phyloP scores from a whole-genome alignment of 331 rosid genomes.

The Quercus phellos region DNA sequence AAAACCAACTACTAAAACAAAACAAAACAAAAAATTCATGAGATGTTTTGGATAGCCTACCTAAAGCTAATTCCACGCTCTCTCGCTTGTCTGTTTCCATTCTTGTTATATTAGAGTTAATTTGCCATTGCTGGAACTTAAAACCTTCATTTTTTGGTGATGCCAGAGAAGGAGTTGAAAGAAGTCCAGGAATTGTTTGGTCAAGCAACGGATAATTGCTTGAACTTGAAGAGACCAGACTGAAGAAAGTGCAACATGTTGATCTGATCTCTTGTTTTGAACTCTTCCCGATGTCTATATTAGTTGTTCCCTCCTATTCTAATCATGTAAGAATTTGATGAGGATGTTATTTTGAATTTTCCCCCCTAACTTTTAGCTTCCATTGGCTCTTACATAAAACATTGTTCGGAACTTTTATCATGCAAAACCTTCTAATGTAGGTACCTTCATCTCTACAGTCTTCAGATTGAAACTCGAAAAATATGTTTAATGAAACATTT shows the following conservation, averaged over 20 bases:
- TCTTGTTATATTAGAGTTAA: background rate
- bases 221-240: constrained; percentile 80
- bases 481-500: background rate
- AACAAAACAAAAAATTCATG: too few species aligned
- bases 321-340: background rate
- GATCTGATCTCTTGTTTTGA: background rate
- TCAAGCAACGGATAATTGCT: constrained; percentile 77
- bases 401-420: background rate
- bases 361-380: background rate
- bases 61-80: background rate
- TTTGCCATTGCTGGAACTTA: background rate
- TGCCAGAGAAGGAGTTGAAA: constrained; percentile 64
- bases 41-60: too few species aligned
- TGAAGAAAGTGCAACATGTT: constrained; percentile 5
- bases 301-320: too few species aligned
- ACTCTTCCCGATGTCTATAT: too few species aligned
- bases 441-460: background rate
- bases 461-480: background rate
- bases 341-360: background rate
- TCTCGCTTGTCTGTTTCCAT: background rate
- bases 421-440: background rate
- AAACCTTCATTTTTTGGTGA: constrained; percentile 11
- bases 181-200: constrained; percentile 68
- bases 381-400: too few species aligned
- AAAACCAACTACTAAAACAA: too few species aligned